Percentiles rank a stretch among this genome's conserved stretches.
These are phyloP conservation scores for Colletotrichum horii DNA, from an alignment of 2,329 filamentous ascomycete species.

Conservation along the genomic window DNA sequence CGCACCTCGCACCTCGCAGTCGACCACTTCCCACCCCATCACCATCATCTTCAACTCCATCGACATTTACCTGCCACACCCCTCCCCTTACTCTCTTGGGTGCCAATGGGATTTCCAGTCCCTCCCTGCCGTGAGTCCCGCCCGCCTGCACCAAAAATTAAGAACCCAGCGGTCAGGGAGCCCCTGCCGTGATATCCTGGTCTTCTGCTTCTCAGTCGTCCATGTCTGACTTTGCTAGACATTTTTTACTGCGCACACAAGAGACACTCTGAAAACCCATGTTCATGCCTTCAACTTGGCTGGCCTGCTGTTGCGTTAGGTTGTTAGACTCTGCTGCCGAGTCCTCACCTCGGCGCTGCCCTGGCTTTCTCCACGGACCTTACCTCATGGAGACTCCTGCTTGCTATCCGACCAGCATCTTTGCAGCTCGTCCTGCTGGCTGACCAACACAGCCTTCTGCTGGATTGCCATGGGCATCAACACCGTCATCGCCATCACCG, in stretches of 20 bases:
- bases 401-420: neutral
- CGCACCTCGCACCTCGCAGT: conserved; percentile 6
- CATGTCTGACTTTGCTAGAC: neutral
- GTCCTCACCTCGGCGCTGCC: neutral
- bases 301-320: neutral
- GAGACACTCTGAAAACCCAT: neutral
- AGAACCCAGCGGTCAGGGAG: conserved; percentile 5
- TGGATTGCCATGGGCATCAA: neutral
- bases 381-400: neutral
- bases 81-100: neutral
- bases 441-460: neutral
- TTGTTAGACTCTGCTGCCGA: neutral
- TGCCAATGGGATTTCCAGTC: conserved; percentile 5
- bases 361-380: neutral
- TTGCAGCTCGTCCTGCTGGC: neutral
- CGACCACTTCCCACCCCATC: conserved; percentile 21
- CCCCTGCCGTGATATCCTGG: neutral
- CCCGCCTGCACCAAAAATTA: conserved; percentile 9
- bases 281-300: neutral
- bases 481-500: neutral
- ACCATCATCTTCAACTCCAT: neutral
- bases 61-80: neutral
- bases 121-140: conserved; percentile 15
- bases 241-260: neutral
- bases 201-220: neutral